These are phyloP conservation scores for Metschnikowia baotianmanensis DNA, from an alignment of 805 yeast genomes.

Conservation along the genomic window DNA sequence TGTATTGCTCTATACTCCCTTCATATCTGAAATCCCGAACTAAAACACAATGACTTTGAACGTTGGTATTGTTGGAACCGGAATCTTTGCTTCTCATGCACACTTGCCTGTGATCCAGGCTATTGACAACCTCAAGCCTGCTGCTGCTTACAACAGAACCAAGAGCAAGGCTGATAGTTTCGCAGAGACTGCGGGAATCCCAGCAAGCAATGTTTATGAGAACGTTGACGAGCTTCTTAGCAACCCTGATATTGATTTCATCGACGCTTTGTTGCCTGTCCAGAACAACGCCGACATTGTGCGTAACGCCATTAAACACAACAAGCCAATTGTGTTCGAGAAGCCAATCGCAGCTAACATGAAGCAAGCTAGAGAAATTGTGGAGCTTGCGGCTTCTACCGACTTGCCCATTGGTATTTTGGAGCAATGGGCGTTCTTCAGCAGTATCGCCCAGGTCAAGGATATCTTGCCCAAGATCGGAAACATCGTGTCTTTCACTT, in stretches of 20 bases:
- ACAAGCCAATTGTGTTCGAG: conserved; percentile 80
- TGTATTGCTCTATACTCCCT: no score
- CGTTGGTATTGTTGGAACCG: conserved; percentile 75
- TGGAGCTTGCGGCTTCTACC: conserved; percentile 57
- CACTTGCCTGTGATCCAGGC: conserved; percentile 74
- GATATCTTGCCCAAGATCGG: conserved; percentile 70
- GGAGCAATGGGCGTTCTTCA: conserved; percentile 83
- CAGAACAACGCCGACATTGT: conserved; percentile 72
- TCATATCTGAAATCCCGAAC: no score
- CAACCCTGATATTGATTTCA: conserved; percentile 66
- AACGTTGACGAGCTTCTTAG: conserved; percentile 60
- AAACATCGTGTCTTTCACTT: conserved; percentile 63
- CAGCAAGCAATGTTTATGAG: conserved; percentile 51
- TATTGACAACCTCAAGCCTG: conserved; percentile 51
- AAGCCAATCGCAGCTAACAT: conserved; percentile 91
- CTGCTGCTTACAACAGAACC: conserved; percentile 81
- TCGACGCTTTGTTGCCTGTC: conserved; percentile 89
- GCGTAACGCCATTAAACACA: conserved; percentile 63
- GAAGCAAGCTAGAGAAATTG: conserved; percentile 78
- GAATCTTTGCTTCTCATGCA: conserved; percentile 81
- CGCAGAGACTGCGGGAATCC: conserved; percentile 60
- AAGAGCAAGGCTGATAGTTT: conserved; percentile 77
- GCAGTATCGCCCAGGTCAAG: conserved; percentile 54
- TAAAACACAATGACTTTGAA: conserved; percentile 32
- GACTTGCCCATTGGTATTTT: conserved; percentile 70